Conservation (phyloP, 2,329 filamentous ascomycete species). For the Claviceps maximensis region DNA sequence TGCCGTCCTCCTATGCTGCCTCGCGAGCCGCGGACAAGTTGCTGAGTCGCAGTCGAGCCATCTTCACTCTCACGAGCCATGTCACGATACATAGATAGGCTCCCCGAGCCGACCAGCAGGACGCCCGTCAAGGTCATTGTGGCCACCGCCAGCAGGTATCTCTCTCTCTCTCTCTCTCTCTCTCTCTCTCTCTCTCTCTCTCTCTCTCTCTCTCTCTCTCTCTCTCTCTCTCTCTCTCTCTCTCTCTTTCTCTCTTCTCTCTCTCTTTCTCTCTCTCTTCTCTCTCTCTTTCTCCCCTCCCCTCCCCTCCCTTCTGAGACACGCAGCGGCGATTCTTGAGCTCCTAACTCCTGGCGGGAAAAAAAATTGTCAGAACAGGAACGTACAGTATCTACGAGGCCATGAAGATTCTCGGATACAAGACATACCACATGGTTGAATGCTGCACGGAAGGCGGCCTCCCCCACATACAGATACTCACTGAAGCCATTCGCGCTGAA, state of each 20-base stretch:
- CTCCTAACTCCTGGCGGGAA: not conserved
- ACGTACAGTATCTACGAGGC: constrained; percentile 15
- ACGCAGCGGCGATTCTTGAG: not conserved
- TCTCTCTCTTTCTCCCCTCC: not conserved
- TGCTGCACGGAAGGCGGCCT: constrained; percentile 10
- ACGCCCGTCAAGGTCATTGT: constrained; percentile 23
- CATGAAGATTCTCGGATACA: constrained; percentile 21
- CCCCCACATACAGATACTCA: constrained; percentile 13
- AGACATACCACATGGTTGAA: constrained; percentile 24
- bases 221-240: not conserved
- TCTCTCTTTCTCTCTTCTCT: not conserved
- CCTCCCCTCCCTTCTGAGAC: not conserved
- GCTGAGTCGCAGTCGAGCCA: not conserved
- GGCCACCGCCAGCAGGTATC: constrained; percentile 23
- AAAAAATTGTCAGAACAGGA: constrained; percentile 15
- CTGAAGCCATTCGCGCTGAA: constrained; percentile 18
- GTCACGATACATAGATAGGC: constrained; percentile 21
- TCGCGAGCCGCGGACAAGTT: not conserved
- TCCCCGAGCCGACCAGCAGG: constrained; percentile 19
- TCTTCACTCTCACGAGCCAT: constrained; percentile 10
- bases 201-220: not conserved
- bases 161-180: not conserved
- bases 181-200: not conserved
- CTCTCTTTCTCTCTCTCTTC: not conserved
- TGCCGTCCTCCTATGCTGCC: no score